Percentiles rank a stretch among this genome's conserved stretches.
These are phyloP conservation scores for Pseudozyma tsukubaensis DNA, from an alignment of 1,284 basidiomycete species.

Conservation along the genomic window DNA sequence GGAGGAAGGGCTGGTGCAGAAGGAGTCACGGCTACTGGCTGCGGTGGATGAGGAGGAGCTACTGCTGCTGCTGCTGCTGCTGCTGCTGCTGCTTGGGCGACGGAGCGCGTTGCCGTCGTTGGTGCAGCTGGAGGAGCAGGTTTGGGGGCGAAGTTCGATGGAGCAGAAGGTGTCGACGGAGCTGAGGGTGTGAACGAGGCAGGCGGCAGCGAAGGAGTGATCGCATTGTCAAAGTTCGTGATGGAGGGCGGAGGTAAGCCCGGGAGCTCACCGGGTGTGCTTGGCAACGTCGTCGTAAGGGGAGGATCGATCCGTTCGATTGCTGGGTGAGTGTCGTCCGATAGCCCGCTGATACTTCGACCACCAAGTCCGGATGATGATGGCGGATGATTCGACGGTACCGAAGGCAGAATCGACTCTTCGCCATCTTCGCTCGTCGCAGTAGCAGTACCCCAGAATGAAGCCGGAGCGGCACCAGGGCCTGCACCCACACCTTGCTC, in stretches of 20 bases:
- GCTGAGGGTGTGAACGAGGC: slow-evolving; percentile 53
- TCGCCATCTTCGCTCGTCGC: slow-evolving; percentile 5
- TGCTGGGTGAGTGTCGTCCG: slow-evolving; percentile 19
- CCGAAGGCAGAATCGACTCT: slow-evolving; percentile 5
- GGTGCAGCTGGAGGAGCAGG: neutral
- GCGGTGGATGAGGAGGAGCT: neutral
- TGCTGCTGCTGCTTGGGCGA: neutral
- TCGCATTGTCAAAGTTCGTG: too few species aligned
- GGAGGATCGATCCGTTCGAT: slow-evolving; percentile 41
- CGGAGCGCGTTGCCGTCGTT: neutral
- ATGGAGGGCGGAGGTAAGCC: slow-evolving; percentile 22
- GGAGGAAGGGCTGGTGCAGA: neutral
- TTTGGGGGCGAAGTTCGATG: neutral
- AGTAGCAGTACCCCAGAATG: slow-evolving; percentile 31
- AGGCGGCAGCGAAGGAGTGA: too few species aligned
- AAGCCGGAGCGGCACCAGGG: slow-evolving; percentile 39
- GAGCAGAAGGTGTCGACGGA: neutral
- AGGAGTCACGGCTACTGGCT: neutral
- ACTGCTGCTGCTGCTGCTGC: neutral
- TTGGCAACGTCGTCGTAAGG: slow-evolving; percentile 43
- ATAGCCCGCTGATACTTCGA: neutral
- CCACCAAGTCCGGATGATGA: neutral
- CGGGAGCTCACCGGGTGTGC: slow-evolving; percentile 67
- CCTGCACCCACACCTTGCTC: slow-evolving; percentile 13
- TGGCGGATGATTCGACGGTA: slow-evolving; percentile 13